Evolutionary conservation across 257 asterid species (phyloP).

Genomic region (Nicotiana undulata): DNA sequence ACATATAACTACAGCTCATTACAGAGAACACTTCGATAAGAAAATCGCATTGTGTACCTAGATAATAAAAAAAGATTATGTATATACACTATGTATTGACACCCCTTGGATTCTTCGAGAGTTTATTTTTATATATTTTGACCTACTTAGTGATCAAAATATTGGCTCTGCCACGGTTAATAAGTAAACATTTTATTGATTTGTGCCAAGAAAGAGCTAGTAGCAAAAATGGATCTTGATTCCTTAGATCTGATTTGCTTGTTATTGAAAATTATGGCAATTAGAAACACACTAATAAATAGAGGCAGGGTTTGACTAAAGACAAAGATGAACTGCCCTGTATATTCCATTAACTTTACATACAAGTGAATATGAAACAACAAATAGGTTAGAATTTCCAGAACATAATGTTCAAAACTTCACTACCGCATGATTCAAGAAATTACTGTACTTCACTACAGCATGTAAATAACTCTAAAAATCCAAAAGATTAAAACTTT

Average conservation of each 20-base stretch:
- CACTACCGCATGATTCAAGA: neutral
- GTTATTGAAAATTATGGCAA: neutral
- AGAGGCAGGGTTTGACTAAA: neutral
- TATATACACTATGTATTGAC: too few relatives aligned
- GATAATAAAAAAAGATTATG: too few relatives aligned
- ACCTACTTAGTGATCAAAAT: too few relatives aligned
- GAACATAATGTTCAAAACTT: neutral
- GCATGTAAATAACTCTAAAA: too few relatives aligned
- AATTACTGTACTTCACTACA: neutral
- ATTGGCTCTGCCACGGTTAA: too few relatives aligned
- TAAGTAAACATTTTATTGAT: neutral
- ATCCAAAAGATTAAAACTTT: too few relatives aligned
- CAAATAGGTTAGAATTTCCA: neutral
- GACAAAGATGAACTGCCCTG: neutral
- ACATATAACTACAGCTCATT: neutral
- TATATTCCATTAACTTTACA: neutral
- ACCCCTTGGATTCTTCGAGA: too few relatives aligned
- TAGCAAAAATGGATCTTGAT: neutral
- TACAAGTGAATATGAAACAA: neutral
- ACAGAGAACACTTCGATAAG: neutral
- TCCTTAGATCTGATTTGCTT: neutral
- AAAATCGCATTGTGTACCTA: too few relatives aligned
- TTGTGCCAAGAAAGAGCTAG: neutral
- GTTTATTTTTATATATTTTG: too few relatives aligned
- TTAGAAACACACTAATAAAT: neutral